A percentile compares a stretch with the other conserved stretches of the same genome.
phyloP scores from a whole-genome alignment of 1,284 basidiomycete genomes.

The Austroboletus niveus region DNA sequence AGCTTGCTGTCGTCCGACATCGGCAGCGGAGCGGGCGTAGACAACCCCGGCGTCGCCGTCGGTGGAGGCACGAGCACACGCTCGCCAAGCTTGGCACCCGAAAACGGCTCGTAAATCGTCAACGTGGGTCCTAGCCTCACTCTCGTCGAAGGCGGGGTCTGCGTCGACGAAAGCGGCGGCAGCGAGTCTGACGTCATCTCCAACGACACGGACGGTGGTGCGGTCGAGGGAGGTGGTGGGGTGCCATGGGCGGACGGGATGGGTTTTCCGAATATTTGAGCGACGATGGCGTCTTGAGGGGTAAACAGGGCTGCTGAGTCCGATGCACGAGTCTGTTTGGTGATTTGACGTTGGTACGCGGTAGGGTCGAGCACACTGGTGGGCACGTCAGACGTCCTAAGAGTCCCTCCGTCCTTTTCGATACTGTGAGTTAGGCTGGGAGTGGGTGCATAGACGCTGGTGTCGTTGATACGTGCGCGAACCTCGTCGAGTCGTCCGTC shows the following conservation, averaged over 20 bases:
- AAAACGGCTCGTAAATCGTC: conserved; percentile 28
- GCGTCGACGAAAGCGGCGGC: conserved; percentile 7
- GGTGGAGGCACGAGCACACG: conserved; percentile 10
- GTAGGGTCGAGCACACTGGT: conserved; percentile 3
- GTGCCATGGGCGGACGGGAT: background rate
- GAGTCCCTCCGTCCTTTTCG: conserved; percentile 12
- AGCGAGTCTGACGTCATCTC: conserved; percentile 13
- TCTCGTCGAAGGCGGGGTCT: conserved; percentile 1
- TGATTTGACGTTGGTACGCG: conserved; percentile 1
- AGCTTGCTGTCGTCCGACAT: conserved; percentile 40
- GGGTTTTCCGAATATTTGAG: conserved; percentile 44
- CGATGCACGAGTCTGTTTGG: conserved; percentile 1
- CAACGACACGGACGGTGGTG: conserved; percentile 4
- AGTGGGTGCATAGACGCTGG: conserved; percentile 17
- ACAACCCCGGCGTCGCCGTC: conserved; percentile 2
- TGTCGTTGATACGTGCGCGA: conserved; percentile 25
- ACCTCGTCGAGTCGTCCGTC: conserved; percentile 23
- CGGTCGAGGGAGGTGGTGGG: conserved; percentile 2
- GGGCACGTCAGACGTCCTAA: conserved; percentile 10
- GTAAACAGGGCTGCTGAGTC: conserved; percentile 37
- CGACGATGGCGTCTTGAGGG: conserved; percentile 62
- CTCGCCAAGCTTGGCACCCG: conserved; percentile 26
- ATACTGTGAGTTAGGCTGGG: conserved; percentile 20
- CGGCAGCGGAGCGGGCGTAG: conserved; percentile 6
- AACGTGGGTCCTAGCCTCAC: conserved; percentile 7